Conservation (phyloP, 1,139 yeast genomes). For the Yamadazyma kanchanaburiensis region DNA sequence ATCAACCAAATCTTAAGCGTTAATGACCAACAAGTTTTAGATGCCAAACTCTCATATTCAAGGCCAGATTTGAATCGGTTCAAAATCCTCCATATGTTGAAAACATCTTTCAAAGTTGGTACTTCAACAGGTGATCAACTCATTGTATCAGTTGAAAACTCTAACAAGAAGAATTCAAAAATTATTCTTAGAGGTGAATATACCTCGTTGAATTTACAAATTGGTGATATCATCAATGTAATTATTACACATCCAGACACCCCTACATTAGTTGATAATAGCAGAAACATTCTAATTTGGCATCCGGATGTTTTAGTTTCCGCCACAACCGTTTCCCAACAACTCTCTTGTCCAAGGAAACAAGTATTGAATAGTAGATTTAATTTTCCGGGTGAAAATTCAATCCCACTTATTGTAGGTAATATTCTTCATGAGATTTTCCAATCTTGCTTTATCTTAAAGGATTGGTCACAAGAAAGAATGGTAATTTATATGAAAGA, state of each 20-base stretch:
- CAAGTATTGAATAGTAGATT: constrained; percentile 60
- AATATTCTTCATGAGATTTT: constrained; percentile 74
- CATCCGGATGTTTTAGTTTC: constrained; percentile 82
- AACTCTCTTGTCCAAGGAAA: constrained; percentile 68
- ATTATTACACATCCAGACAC: constrained; percentile 41
- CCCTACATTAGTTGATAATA: constrained; percentile 50
- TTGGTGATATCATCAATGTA: constrained; percentile 59
- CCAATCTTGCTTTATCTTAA: constrained; percentile 58
- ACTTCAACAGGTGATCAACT: constrained; percentile 38
- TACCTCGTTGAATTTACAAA: constrained; percentile 36
- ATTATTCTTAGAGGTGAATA: constrained; percentile 51
- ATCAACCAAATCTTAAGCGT: no score
- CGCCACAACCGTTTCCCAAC: constrained; percentile 79
- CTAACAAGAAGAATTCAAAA: constrained; percentile 26
- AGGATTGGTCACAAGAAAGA: constrained; percentile 39
- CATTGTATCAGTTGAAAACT: constrained; percentile 46
- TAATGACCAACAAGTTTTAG: constrained; percentile 5
- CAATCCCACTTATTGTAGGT: constrained; percentile 69
- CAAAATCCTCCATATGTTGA: constrained; percentile 38
- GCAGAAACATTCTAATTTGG: constrained; percentile 64
- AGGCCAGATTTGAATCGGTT: constrained; percentile 49
- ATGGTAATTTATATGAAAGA: constrained; percentile 45
- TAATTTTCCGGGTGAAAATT: constrained; percentile 52
- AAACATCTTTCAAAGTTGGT: constrained; percentile 28
- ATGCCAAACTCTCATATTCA: constrained; percentile 40